Percentiles rank a stretch among this genome's conserved stretches.
phyloP scores from a whole-genome alignment of 2,329 filamentous ascomycete species.

The Metarhizium anisopliae region DNA sequence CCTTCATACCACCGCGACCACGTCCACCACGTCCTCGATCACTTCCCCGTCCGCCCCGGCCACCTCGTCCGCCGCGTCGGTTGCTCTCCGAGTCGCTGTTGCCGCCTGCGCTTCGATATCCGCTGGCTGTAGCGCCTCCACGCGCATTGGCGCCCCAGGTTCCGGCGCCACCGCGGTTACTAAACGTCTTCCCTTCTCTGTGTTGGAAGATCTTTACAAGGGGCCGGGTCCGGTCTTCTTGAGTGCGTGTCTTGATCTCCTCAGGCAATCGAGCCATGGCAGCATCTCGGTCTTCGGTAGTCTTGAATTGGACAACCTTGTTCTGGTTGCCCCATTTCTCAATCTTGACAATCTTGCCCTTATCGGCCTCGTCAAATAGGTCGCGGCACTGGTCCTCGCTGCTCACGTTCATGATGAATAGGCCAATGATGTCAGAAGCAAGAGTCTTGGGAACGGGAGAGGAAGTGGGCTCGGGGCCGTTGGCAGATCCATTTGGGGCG shows the following conservation, averaged over 20 bases:
- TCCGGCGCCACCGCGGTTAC: conserved; percentile 54
- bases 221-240: conserved; percentile 68
- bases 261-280: conserved; percentile 67
- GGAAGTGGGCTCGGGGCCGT: conserved; percentile 42
- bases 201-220: conserved; percentile 78
- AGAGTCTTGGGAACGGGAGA: conserved; percentile 51
- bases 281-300: conserved; percentile 66
- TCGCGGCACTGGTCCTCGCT: conserved; percentile 75
- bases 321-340: conserved; percentile 72
- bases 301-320: conserved; percentile 81
- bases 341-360: conserved; percentile 67
- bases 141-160: conserved; percentile 60
- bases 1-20: conserved; percentile 49
- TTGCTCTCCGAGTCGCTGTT: conserved; percentile 60
- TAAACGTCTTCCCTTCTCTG: conserved; percentile 46
- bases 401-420: conserved; percentile 84
- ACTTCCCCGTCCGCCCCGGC: conserved; percentile 48
- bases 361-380: conserved; percentile 76
- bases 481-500: conserved; percentile 44
- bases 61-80: conserved; percentile 46
- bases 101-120: conserved; percentile 76
- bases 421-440: conserved; percentile 63
- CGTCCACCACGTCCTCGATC: conserved; percentile 49
- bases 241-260: conserved; percentile 64
- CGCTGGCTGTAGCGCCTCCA: conserved; percentile 52